Conservation (phyloP, 257 asterid genomes). For the Ligustrum vulgare region DNA sequence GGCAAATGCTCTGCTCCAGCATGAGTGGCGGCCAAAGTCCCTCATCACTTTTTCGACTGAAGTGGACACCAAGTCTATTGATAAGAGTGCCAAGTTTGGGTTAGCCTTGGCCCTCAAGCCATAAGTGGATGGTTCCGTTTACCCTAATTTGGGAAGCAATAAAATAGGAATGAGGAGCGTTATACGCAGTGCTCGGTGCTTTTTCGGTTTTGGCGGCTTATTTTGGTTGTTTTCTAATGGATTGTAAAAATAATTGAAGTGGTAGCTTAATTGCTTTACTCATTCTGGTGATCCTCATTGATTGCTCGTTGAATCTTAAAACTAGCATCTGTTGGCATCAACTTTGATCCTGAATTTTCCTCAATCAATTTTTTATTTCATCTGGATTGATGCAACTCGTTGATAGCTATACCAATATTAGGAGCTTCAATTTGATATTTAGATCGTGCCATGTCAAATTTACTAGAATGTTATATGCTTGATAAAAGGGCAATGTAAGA, state of each 20-base stretch:
- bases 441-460: no score
- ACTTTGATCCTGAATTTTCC: constrained; percentile 21
- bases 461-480: no score
- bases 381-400: not conserved
- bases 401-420: not conserved
- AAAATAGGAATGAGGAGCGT: constrained; percentile 21
- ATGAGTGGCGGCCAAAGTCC: constrained; percentile 55
- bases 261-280: constrained; percentile 24
- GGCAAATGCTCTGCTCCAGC: constrained; percentile 51
- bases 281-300: constrained; percentile 12
- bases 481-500: no score
- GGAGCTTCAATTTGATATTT: not conserved
- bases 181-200: constrained; percentile 5
- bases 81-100: constrained; percentile 53
- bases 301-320: constrained; percentile 11
- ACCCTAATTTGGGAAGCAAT: constrained; percentile 20
- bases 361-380: constrained; percentile 4
- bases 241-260: constrained; percentile 41
- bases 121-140: constrained; percentile 10
- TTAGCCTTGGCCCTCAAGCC: constrained; percentile 56
- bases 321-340: constrained; percentile 22
- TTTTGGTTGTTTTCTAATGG: constrained; percentile 28
- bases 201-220: constrained; percentile 37
- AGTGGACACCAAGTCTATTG: constrained; percentile 48
- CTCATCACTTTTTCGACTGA: constrained; percentile 46